phyloP scores from a whole-genome alignment of 176 grass and related monocot genomes.

The bread wheat (Triticum aestivum) region DNA sequence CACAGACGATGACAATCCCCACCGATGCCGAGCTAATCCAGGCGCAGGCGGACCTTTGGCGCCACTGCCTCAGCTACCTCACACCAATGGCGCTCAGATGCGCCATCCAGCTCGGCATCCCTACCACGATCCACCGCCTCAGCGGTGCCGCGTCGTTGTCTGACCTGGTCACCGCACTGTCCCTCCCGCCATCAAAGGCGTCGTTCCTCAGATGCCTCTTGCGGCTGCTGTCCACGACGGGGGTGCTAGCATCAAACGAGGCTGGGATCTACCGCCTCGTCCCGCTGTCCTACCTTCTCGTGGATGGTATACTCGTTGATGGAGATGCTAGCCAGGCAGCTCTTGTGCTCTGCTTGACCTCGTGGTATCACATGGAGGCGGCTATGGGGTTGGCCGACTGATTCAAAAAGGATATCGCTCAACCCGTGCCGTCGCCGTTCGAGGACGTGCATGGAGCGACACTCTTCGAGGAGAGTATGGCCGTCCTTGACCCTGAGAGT shows the following conservation, averaged over 20 bases:
- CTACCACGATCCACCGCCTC: too few relatives aligned
- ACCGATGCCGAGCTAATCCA: background rate
- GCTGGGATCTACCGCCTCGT: constrained; percentile 24
- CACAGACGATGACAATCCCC: background rate
- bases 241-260: background rate
- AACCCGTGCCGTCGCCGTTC: background rate
- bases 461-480: background rate
- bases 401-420: background rate
- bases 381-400: background rate
- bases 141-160: too few relatives aligned
- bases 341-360: background rate
- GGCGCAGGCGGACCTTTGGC: constrained; percentile 12
- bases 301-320: background rate
- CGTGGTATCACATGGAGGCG: background rate
- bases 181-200: background rate
- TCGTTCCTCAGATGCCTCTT: constrained; percentile 22
- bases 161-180: too few relatives aligned
- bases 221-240: constrained; percentile 10
- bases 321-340: background rate
- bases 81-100: background rate
- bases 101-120: too few relatives aligned
- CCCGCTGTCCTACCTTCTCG: background rate
- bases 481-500: background rate
- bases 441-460: background rate
- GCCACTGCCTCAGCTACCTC: constrained; percentile 4